Evolutionary conservation across 352 stramenopile genomes (phyloP).

Genomic region (Globisporangium camurandrum): DNA sequence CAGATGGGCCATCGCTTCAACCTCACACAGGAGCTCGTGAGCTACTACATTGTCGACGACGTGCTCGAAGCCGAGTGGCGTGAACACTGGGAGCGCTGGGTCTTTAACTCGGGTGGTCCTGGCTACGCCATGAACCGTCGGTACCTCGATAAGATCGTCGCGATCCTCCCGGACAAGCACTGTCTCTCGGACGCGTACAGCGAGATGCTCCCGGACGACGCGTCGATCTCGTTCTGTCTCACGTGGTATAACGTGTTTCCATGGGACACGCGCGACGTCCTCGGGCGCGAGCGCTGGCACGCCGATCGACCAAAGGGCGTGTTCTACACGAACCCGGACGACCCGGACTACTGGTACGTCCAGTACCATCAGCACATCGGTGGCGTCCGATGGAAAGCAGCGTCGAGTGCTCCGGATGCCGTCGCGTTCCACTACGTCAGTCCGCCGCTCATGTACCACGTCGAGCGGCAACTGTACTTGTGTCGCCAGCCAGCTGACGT

Average conservation of each 20-base stretch:
- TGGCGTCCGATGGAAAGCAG: constrained; percentile 39
- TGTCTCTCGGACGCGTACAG: constrained; percentile 63
- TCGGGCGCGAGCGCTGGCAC: constrained; percentile 74
- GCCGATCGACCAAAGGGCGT: constrained; percentile 58
- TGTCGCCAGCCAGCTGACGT: constrained; percentile 50
- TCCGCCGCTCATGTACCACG: constrained; percentile 68
- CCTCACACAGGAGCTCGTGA: constrained; percentile 54
- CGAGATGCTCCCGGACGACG: constrained; percentile 72
- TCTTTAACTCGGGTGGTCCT: constrained; percentile 76
- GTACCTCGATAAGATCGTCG: constrained; percentile 67
- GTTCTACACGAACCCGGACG: constrained; percentile 49
- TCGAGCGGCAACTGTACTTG: constrained; percentile 62
- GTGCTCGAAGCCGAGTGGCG: constrained; percentile 44
- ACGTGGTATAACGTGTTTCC: constrained; percentile 72
- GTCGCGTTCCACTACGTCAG: constrained; percentile 77
- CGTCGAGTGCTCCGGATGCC: constrained; percentile 52
- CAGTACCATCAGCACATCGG: constrained; percentile 69
- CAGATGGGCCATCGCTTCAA: constrained; percentile 79
- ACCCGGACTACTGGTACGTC: constrained; percentile 58
- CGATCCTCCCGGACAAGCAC: constrained; percentile 35
- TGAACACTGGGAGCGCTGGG: constrained; percentile 51
- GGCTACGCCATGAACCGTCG: constrained; percentile 74
- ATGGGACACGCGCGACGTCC: constrained; percentile 61
- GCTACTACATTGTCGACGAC: constrained; percentile 75
- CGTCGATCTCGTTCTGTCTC: constrained; percentile 81